Base-by-base conservation (phyloP, 495 filamentous ascomycete genomes). In the Neohortaea acidophila region DNA sequence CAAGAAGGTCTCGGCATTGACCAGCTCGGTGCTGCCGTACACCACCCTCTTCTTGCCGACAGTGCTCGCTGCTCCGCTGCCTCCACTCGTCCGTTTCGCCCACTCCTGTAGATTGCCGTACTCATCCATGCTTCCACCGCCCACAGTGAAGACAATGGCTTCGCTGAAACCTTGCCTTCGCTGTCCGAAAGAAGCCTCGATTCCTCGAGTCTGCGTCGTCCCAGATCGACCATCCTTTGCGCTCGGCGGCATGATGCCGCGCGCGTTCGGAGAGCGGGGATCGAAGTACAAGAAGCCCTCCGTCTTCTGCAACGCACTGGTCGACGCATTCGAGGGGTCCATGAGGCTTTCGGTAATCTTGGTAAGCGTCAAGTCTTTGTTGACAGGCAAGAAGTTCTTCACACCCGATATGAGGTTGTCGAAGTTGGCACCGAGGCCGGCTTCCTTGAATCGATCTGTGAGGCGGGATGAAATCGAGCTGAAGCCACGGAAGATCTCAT, bases 231-330 rank as follows among this genome's bases (percentile, higher is more conserved):
- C 52, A 51, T 65, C 46, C 44, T 57, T 54, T 49, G 51, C 60
- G 18, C 36, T 41, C 57, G 82, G 81, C 30, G 79, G 80, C 69
- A 93, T 87, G n/a, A 78, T 86, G 12, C 89, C 87, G 22, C 91
- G 74, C 0, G 91, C 87, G 51, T 89, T 92, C 17, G 87, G 79
- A 48, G 78, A 87, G 28, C 87, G 72, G 2, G 91, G 91, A 58
- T 99, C 91, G 53, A 94, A 96, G 65, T 94, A 96, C n/a, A 96
- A 78, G 52, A 94, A 99, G 51, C 79, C 80, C 52, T 99, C 91
- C 4, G 91, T 96, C 64, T 94, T 96, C 41, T 84, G 80, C 43
- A 99, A 86, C 10, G 91, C 91, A 15, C 78, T 84, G 2, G 82
- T 84, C 10, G 81, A 84, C 1, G 91, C 87, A 8, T 79, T 68